Percentiles rank a stretch among this genome's conserved stretches.
Conservation (phyloP, 768 basidiomycete species). For the Kondoa subrosea region DNA sequence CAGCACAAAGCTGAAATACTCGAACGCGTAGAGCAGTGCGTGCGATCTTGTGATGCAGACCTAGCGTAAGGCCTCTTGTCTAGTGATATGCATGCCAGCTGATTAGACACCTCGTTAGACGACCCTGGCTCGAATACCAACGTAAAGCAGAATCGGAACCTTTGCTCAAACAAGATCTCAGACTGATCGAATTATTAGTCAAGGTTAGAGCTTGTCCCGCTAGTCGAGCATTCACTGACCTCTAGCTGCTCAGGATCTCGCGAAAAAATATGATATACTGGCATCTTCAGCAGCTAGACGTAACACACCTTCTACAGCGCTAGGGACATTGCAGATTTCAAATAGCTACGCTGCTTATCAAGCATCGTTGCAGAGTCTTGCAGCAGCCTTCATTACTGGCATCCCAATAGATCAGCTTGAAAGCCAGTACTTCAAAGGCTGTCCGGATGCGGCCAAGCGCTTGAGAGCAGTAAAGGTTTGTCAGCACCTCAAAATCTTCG, state of each 20-base stretch:
- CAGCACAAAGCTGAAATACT: not conserved
- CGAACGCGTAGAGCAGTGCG: not conserved
- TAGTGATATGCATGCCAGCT: not conserved
- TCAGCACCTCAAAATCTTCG: not conserved
- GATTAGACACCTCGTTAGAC: too few relatives aligned
- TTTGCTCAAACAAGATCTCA: too few relatives aligned
- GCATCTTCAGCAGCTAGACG: not conserved
- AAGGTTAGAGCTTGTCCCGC: too few relatives aligned
- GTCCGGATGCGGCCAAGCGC: not conserved
- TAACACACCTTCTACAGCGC: not conserved
- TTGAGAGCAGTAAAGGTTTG: not conserved
- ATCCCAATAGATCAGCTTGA: not conserved
- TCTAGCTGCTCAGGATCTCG: too few relatives aligned
- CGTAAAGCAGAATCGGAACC: too few relatives aligned
- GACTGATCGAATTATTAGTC: too few relatives aligned
- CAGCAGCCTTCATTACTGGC: not conserved
- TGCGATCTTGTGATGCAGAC: not conserved
- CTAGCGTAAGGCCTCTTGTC: not conserved
- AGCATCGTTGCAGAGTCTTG: not conserved
- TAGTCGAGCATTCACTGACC: too few relatives aligned
- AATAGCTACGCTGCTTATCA: not conserved
- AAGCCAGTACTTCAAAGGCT: not conserved
- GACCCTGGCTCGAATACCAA: too few relatives aligned
- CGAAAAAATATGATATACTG: not conserved
- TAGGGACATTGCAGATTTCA: not conserved